Percentiles rank a stretch among this genome's conserved stretches.
phyloP scores from a whole-genome alignment of 192 early-diverging fungal species.

The Gonapodya sp. region DNA sequence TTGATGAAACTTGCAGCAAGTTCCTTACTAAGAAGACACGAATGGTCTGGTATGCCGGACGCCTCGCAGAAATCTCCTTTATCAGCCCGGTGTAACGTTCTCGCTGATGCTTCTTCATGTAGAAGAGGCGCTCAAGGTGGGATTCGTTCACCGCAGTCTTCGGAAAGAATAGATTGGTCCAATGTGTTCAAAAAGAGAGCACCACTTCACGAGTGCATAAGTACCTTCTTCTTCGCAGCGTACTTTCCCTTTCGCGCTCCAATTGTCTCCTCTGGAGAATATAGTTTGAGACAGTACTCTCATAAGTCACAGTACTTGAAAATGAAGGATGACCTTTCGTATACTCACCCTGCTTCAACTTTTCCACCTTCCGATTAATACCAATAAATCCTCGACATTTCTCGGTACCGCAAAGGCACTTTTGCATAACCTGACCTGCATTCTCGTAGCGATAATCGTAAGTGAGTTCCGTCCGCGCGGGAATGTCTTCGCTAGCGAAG shows the following conservation, averaged over 20 bases:
- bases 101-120: not conserved
- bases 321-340: not conserved
- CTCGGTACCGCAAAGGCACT: constrained; percentile 55
- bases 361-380: constrained; percentile 17
- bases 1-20: not conserved
- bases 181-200: too few relatives aligned
- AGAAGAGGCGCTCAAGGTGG: not conserved
- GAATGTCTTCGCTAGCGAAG: constrained; percentile 61
- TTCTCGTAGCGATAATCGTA: constrained; percentile 79
- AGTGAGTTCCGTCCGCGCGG: constrained; percentile 54
- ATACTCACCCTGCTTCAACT: not conserved
- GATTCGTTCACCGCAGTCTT: not conserved
- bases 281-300: too few relatives aligned
- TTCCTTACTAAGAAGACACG: not conserved
- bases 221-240: not conserved
- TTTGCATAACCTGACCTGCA: constrained; percentile 47
- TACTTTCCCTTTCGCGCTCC: not conserved
- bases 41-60: not conserved
- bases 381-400: constrained; percentile 52
- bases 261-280: too few relatives aligned
- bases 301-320: too few relatives aligned
- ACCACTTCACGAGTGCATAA: too few relatives aligned
- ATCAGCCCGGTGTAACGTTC: not conserved
- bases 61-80: not conserved
- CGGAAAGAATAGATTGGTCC: not conserved